Evolutionary conservation across 2,329 filamentous ascomycete genomes (phyloP).

Genomic region (Elsinoe arachidis): DNA sequence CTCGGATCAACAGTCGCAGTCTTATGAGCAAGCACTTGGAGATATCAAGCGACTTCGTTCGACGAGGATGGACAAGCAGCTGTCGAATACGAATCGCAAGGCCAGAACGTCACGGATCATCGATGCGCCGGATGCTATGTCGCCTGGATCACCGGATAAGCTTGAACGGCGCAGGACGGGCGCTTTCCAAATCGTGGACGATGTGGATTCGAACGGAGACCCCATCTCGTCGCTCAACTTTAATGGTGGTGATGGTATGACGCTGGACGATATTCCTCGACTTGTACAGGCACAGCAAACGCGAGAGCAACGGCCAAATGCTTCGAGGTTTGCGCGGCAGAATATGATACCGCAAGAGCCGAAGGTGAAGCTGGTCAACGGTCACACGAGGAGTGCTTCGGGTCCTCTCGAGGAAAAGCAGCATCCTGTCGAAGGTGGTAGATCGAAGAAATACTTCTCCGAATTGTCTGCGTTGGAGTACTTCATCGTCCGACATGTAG

Average conservation of each 20-base stretch:
- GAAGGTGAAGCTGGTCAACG: conserved; percentile 58
- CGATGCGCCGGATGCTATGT: conserved; percentile 69
- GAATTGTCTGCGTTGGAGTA: conserved; percentile 93
- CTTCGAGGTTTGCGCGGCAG: conserved; percentile 65
- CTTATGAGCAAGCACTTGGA: conserved; percentile 90
- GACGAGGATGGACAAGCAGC: conserved; percentile 84
- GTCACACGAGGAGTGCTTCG: conserved; percentile 60
- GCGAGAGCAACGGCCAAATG: conserved; percentile 75
- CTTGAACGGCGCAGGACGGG: conserved; percentile 35
- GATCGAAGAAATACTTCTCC: conserved; percentile 81
- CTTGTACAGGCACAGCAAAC: conserved; percentile 95
- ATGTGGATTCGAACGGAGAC: conserved; percentile 60
- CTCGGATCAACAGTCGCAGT: conserved; percentile 52
- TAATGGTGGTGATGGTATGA: conserved; percentile 82
- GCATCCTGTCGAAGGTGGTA: conserved; percentile 25
- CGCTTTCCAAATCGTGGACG: conserved; percentile 70
- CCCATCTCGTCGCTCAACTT: conserved; percentile 69
- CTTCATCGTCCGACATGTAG: conserved; percentile 92
- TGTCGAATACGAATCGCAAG: conserved; percentile 87
- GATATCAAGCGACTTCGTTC: conserved; percentile 88
- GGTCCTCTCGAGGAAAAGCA: conserved; percentile 43
- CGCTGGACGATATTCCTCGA: conserved; percentile 88
- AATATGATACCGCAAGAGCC: conserved; percentile 59
- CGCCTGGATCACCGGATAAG: conserved; percentile 63
- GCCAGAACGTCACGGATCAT: conserved; percentile 87